Base-by-base conservation (phyloP, 1,139 yeast species). In the Pneumocystis murina region DNA sequence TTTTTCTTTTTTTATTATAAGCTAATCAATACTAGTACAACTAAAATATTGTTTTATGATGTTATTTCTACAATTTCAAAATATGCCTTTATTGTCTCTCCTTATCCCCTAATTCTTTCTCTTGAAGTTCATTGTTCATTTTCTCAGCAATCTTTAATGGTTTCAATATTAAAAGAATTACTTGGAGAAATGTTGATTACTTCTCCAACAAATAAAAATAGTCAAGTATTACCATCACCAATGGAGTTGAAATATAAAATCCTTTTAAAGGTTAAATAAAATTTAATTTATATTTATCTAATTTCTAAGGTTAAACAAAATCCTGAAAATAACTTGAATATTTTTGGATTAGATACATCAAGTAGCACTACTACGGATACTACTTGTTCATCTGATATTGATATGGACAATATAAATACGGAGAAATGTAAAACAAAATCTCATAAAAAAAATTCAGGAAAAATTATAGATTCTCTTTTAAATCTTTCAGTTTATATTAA, bases 31-130 rank as follows among this genome's bases (percentile, higher is more conserved):
- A 33, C 12, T 55, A 55, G 59, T 63, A 89, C 97, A 0, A 78
- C 86, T 0, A 81, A 90, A 0, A 82, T 92, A 33, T 82, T 84
- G 0, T 80, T 92, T 61, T 74, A 77, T 24, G 84, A 85, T 68
- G 97, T 91, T 1, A 75, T 90, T 16, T 81, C 80, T 61, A 82
- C 90, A 0, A 82, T 92, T 14, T 81, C 85, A 68, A 86, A 88
- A 71, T 89, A 88, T 74, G 95, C 96, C 0, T 94, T 94, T 73
- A 83, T 87, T 24, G 77, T 89, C 0, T 82, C 96, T 0, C 91
- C 94, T 0, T 85, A 79, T 66, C 99, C 99, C 0, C 76, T 94
- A 61, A 85, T 92, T 24, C 71, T 94, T n/a, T 90, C 97, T 12
- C 78, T 94, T 41, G 98, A 94, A 71, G 80, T 89, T 0, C 87